Base-by-base conservation (phyloP, 768 basidiomycete species). In the Lentinula raphanica region DNA sequence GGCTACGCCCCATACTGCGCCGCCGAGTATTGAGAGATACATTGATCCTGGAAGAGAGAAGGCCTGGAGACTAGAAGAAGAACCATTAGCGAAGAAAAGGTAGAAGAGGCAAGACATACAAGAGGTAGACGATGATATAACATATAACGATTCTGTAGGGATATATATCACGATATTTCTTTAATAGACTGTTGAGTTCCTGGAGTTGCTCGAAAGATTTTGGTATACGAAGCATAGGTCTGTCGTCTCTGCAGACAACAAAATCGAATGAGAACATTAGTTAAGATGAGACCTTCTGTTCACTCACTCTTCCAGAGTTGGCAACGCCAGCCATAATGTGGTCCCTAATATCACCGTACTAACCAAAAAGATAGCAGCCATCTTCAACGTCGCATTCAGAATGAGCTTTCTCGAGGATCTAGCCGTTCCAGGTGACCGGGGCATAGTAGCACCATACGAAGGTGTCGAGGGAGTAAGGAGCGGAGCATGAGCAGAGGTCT, bases 11-110 rank as follows among this genome's bases (percentile, higher is more conserved):
- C 94, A 98, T 3, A 97, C 90, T 0, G 96, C 96, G 32, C 96
- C 96, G 19, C 91, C 94, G 12, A 98, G 85, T 66, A 98, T 97
- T 54, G 94, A 94, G 49, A 98, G 83, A 68, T 98, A 98, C 94
- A 98, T 96, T 42, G 94, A 96, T 1, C 95, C 95, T 0, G 96
- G 95, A 13, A 98, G 80, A 6, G 94, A 95, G 73, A 98, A 98
- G 0, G 94, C 93, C 78, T 98, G 95, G 6, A 98, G 79, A 73
- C 94, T 96, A 67, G 21, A n/a, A 31, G 32, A 53, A 5, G 28
- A n/a, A 25, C 8, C 0, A 36, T 31, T 23, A 49, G 28, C 32
- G 9, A 50, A 21, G 21, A 12, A 2, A 17, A 23, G 36, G 25
- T 3, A 42, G 48, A 31, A 6, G 29, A 31, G 36, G 17, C 15